Conservation (phyloP, 495 filamentous ascomycete genomes). For the Trichoderma virens region DNA sequence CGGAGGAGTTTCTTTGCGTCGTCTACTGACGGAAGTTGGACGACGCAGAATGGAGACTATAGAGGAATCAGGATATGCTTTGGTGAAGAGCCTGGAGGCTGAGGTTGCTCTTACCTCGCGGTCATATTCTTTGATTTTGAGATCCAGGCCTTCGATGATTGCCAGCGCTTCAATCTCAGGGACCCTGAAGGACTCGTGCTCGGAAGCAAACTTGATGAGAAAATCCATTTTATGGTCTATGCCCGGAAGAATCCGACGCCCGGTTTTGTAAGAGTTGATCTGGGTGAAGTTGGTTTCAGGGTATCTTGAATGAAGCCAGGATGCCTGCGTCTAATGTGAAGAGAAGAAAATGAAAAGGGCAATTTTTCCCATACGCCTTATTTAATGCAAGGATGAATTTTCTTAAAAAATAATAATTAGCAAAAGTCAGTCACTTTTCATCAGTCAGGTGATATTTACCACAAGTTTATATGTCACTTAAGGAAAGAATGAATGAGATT, state of each 20-base stretch:
- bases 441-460: too few species aligned
- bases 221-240: slow-evolving; percentile 52
- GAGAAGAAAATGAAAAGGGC: neutral
- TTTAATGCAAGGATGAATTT: too few species aligned
- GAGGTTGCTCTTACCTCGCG: slow-evolving; percentile 48
- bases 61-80: slow-evolving; percentile 4
- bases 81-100: neutral
- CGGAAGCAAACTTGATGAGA: slow-evolving; percentile 83
- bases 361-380: neutral
- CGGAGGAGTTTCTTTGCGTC: slow-evolving; percentile 58
- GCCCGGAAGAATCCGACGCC: neutral
- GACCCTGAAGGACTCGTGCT: slow-evolving; percentile 80
- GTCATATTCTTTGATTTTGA: slow-evolving; percentile 66
- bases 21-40: slow-evolving; percentile 56
- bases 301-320: neutral
- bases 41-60: slow-evolving; percentile 82
- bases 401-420: too few species aligned
- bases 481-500: neutral
- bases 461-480: too few species aligned
- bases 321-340: neutral
- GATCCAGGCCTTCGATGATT: slow-evolving; percentile 51
- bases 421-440: too few species aligned
- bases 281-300: neutral
- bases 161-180: slow-evolving; percentile 84
- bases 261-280: neutral